Evolutionary conservation across 1,284 basidiomycete species (phyloP).

Genomic region (Apiotrichum gamsii): DNA sequence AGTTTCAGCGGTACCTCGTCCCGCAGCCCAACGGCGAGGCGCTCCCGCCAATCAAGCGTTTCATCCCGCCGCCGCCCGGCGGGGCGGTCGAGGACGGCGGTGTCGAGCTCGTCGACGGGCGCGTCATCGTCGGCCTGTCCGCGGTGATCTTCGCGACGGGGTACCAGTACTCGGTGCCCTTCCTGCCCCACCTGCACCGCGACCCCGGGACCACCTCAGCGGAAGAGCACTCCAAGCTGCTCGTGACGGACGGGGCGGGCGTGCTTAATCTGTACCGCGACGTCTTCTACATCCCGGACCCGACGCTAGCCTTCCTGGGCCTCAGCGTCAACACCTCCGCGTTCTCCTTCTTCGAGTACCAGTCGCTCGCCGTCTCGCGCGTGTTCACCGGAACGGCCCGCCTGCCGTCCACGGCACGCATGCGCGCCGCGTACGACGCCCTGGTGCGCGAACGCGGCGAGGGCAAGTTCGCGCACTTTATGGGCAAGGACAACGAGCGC

Average conservation of each 20-base stretch:
- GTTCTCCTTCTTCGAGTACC: conserved; percentile 37
- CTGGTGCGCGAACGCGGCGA: conserved; percentile 17
- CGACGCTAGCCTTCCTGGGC: conserved; percentile 49
- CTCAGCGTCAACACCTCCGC: conserved; percentile 31
- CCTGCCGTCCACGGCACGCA: conserved; percentile 15
- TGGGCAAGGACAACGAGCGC: conserved; percentile 27
- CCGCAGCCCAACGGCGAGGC: conserved; percentile 39
- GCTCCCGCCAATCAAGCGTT: conserved; percentile 42
- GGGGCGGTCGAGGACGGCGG: conserved; percentile 31
- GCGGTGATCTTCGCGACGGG: conserved; percentile 51
- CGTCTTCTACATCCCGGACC: conserved; percentile 53
- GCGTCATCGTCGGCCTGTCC: conserved; percentile 47
- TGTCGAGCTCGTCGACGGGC: conserved; percentile 49
- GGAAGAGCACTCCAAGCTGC: conserved; percentile 3
- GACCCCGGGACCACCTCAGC: conserved; percentile 23
- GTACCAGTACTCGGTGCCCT: conserved; percentile 52
- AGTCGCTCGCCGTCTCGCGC: conserved; percentile 26
- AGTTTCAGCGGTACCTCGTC: conserved; percentile 29
- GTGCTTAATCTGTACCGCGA: conserved; percentile 52
- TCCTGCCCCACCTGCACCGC: conserved; percentile 50
- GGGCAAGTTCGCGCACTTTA: conserved; percentile 28
- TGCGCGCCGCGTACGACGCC: conserved; percentile 16
- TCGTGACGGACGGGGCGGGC: conserved; percentile 52
- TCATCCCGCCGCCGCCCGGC: conserved; percentile 22
- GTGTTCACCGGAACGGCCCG: conserved; percentile 25